Evolutionary conservation across 2,329 filamentous ascomycete genomes (phyloP).

Genomic region (Camptophora hylomeconis): DNA sequence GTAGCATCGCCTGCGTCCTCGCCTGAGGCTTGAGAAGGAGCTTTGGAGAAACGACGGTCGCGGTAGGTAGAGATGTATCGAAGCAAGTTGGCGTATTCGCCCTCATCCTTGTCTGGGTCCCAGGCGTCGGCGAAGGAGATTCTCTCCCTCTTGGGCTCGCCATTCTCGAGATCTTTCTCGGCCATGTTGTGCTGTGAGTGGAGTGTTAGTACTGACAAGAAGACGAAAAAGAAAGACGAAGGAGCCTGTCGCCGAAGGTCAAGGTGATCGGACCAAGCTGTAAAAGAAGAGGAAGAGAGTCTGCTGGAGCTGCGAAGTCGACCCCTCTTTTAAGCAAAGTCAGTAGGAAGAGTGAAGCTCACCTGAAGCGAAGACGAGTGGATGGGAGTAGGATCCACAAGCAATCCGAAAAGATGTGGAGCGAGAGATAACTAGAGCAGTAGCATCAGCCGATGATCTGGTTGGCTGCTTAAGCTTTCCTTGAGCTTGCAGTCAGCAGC

Average conservation of each 20-base stretch:
- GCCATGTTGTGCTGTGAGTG: slow-evolving; percentile 18
- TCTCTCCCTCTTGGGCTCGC: slow-evolving; percentile 18
- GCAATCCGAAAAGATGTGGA: slow-evolving; percentile 18
- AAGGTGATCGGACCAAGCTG: slow-evolving; percentile 18
- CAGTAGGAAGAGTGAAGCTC: slow-evolving; percentile 14
- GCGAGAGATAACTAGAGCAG: slow-evolving; percentile 18
- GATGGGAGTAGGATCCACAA: slow-evolving; percentile 16
- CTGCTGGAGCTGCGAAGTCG: slow-evolving; percentile 12
- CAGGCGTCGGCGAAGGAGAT: slow-evolving; percentile 20
- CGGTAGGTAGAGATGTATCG: slow-evolving; percentile 56
- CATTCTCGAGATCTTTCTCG: slow-evolving; percentile 20
- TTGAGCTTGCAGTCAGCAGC: slow-evolving; percentile 16
- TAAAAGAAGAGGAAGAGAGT: slow-evolving; percentile 13
- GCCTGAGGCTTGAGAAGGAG: slow-evolving; percentile 26
- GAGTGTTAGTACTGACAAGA: slow-evolving; percentile 17
- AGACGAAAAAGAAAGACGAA: slow-evolving; percentile 14
- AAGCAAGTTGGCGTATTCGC: slow-evolving; percentile 54
- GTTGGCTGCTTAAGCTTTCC: slow-evolving; percentile 21
- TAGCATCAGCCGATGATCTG: slow-evolving; percentile 11
- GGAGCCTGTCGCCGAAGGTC: slow-evolving; percentile 16
- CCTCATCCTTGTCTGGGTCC: slow-evolving; percentile 24
- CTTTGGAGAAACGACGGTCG: slow-evolving; percentile 40
- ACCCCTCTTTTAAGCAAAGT: slow-evolving; percentile 20
- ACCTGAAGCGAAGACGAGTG: slow-evolving; percentile 15
- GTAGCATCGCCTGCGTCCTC: slow-evolving; percentile 29